phyloP scores from a whole-genome alignment of 2,329 filamentous ascomycete genomes.

The Apiospora marii region DNA sequence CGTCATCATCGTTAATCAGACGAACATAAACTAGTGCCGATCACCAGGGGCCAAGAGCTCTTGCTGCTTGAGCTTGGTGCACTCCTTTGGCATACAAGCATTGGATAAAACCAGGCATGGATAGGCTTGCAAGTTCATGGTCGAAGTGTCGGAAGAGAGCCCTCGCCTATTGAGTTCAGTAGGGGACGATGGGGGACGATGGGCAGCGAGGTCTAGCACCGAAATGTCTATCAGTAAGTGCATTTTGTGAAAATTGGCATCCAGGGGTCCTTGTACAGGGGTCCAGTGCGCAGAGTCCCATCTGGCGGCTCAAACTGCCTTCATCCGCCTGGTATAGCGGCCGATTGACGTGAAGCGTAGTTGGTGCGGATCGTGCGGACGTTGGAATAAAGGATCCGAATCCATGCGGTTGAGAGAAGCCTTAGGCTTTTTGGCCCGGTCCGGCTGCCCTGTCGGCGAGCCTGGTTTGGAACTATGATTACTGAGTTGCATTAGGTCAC shows the following conservation, averaged over 20 bases:
- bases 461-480: neutral
- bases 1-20: neutral
- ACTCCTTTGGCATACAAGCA: neutral
- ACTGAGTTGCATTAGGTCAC: neutral
- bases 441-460: neutral
- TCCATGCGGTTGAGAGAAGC: neutral
- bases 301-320: neutral
- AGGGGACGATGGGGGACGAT: neutral
- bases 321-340: neutral
- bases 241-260: too few species aligned
- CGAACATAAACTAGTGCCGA: neutral
- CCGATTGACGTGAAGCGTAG: neutral
- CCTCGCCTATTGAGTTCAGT: neutral
- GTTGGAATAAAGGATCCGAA: neutral
- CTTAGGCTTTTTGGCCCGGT: neutral
- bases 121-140: too few species aligned
- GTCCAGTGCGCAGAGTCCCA: neutral
- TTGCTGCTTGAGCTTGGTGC: neutral
- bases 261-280: too few species aligned
- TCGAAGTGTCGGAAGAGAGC: neutral
- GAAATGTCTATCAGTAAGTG: slow-evolving; percentile 6
- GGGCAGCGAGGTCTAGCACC: neutral
- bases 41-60: neutral
- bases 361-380: neutral
- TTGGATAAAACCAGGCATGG: neutral